Evolutionary conservation across 1,139 yeast genomes (phyloP).

Genomic region (Debaryomyces singareniensis): DNA sequence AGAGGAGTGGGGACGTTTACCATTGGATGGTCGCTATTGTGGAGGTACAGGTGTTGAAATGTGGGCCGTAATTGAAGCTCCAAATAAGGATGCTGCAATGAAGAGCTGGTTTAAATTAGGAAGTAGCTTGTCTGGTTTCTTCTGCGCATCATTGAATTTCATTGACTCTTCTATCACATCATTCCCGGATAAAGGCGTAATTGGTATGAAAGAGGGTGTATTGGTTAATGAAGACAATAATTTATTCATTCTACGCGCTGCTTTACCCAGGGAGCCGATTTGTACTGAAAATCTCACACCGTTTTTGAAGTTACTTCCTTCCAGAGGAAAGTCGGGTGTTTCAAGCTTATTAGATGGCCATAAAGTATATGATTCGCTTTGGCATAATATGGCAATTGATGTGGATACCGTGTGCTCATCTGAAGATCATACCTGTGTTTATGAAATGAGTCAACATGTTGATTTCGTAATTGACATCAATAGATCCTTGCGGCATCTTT

Average conservation of each 20-base stretch:
- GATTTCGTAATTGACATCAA: constrained; percentile 71
- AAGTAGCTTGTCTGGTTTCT: constrained; percentile 79
- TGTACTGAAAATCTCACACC: constrained; percentile 98
- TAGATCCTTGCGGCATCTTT: constrained; percentile 48
- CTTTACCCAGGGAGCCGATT: constrained; percentile 91
- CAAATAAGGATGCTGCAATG: constrained; percentile 47
- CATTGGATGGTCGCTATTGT: constrained; percentile 59
- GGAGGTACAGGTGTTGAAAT: constrained; percentile 97
- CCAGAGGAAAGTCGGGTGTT: constrained; percentile 88
- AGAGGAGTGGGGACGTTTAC: constrained; percentile 80
- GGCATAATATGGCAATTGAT: constrained; percentile 94
- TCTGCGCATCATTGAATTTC: constrained; percentile 91
- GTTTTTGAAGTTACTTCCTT: constrained; percentile 80
- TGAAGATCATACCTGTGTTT: constrained; percentile 33
- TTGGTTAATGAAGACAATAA: constrained; percentile 23
- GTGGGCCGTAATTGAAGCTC: constrained; percentile 80
- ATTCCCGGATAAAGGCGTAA: constrained; percentile 41
- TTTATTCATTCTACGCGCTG: constrained; percentile 66
- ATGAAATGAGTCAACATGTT: constrained; percentile 62
- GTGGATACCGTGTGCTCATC: constrained; percentile 50
- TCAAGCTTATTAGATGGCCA: constrained; percentile 90
- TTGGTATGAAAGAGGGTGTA: constrained; percentile 9
- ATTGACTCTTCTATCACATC: constrained; percentile 79
- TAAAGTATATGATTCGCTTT: constrained; percentile 84
- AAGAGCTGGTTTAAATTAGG: constrained; percentile 66